These are phyloP conservation scores for Puccinia triticina DNA, from an alignment of 1,284 basidiomycete genomes.

Conservation along the genomic window DNA sequence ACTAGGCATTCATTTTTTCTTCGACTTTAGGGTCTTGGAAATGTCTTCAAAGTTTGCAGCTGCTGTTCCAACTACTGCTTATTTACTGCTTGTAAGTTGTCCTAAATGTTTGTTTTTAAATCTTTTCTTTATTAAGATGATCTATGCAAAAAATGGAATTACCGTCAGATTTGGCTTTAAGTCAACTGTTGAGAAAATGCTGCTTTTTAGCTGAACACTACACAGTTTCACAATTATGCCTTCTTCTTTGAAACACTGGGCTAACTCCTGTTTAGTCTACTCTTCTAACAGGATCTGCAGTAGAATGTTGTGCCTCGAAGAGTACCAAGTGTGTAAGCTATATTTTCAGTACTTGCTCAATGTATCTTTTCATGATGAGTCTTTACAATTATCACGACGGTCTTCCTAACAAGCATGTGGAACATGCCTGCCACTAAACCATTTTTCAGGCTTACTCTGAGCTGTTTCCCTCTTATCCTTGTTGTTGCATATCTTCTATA, in stretches of 20 bases:
- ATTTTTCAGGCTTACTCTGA: constrained; percentile 20
- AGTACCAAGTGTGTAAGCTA: no score
- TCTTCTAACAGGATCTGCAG: background rate
- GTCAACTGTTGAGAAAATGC: constrained; percentile 8
- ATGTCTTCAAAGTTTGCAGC: no score
- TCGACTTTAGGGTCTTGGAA: no score
- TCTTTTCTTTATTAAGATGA: background rate
- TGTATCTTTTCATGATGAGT: background rate
- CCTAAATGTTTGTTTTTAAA: background rate
- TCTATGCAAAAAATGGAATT: constrained; percentile 20
- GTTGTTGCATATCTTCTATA: no score
- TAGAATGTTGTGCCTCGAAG: background rate
- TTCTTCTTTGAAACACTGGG: no score
- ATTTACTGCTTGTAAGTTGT: background rate
- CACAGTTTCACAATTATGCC: no score
- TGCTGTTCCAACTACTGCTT: no score
- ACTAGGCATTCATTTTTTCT: no score
- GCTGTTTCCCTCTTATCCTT: background rate
- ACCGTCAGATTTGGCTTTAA: background rate
- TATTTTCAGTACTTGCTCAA: no score
- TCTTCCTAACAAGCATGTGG: constrained; percentile 10
- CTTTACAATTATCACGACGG: constrained; percentile 9
- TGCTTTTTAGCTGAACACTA: constrained; percentile 1
- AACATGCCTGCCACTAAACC: constrained; percentile 25
- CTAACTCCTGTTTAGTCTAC: background rate